Conservation (phyloP, 2,329 filamentous ascomycete genomes). For the Cryphonectria carpinicola region DNA sequence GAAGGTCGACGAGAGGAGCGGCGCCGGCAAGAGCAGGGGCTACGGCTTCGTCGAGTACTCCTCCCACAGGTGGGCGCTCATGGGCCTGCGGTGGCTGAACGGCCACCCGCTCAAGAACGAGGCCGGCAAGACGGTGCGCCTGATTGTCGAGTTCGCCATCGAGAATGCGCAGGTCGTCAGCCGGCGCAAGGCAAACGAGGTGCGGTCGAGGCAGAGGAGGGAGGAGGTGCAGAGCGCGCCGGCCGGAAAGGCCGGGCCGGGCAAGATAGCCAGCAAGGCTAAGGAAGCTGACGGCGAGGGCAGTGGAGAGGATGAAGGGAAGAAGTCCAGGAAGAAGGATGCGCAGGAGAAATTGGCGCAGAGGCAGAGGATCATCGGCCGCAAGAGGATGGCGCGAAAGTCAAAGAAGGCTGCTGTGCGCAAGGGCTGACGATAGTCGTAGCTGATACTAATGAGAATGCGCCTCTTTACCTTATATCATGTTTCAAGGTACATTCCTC, state of each 20-base stretch:
- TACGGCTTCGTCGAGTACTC: slow-evolving; percentile 98
- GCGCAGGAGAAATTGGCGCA: slow-evolving; percentile 45
- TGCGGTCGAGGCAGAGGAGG: slow-evolving; percentile 37
- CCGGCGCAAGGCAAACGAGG: slow-evolving; percentile 69
- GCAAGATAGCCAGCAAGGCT: slow-evolving; percentile 30
- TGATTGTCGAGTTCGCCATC: slow-evolving; percentile 97
- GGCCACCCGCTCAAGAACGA: slow-evolving; percentile 66
- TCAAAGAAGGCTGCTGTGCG: slow-evolving; percentile 51
- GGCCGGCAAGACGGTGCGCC: slow-evolving; percentile 79
- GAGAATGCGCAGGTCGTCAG: slow-evolving; percentile 97
- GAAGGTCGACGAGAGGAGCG: slow-evolving; percentile 77
- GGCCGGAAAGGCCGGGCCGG: slow-evolving; percentile 25
- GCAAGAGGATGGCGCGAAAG: slow-evolving; percentile 80
- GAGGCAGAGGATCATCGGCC: slow-evolving; percentile 78
- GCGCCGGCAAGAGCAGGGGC: slow-evolving; percentile 82
- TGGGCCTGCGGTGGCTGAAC: slow-evolving; percentile 94
- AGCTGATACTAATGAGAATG: not conserved
- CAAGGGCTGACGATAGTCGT: slow-evolving; percentile 16
- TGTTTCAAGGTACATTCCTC: not conserved
- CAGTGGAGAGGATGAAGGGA: slow-evolving; percentile 25
- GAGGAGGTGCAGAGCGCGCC: slow-evolving; percentile 34
- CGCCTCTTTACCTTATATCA: not conserved
- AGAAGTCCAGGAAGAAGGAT: slow-evolving; percentile 32
- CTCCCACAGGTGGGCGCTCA: slow-evolving; percentile 89
- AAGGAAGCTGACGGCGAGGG: slow-evolving; percentile 27